Base-by-base conservation (phyloP, 75 land plant species). In the Larix kaempferi region DNA sequence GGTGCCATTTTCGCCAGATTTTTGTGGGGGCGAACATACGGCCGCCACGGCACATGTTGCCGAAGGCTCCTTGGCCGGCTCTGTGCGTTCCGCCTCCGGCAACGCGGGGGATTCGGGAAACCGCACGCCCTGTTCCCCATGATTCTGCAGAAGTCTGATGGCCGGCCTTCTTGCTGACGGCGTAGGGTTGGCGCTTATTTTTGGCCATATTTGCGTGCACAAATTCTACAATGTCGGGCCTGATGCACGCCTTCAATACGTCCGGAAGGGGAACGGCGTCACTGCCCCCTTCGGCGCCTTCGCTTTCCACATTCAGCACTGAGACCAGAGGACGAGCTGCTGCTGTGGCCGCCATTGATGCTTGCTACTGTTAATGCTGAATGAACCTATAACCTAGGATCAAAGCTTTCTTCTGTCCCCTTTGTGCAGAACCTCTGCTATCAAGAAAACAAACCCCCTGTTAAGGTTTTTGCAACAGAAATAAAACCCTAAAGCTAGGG, bases 51-150 rank as follows among this genome's bases (percentile, higher is more conserved):
- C 92, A 90, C 92, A 90, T 90, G 80, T 90, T 90, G 6, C 92
- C 92, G 81, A 90, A 90, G 23, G 92, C 92, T 74, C 91, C 92
- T 84, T 90, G 91, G 3, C 92, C 92, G 21, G 92, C 92, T 19
- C 92, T 79, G 80, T 90, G 92, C 26, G 92, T 90, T 19, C 92
- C 92, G 1, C 92, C 92, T 29, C 92, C 91, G 3, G 92, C 88
- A 29, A 90, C 91, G 69, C 91, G 86, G 57, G 92, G 88, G 57
- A 86, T 86, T 77, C 88, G 78, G 5, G 88, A 86, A 0, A 86
- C 88, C 12, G 88, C 91, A 11, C 92, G 81, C 13, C 92, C 91
- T 0, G 92, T 90, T 2, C 92, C 92, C 92, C 92, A 90, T 25
- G 92, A 90, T 86, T 90, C 91, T 0, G 91, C 91, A 12, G 88